Percentiles rank a stretch among this genome's conserved stretches.
phyloP scores from a whole-genome alignment of 306 rosid species.

The Prinsepia uniflora region DNA sequence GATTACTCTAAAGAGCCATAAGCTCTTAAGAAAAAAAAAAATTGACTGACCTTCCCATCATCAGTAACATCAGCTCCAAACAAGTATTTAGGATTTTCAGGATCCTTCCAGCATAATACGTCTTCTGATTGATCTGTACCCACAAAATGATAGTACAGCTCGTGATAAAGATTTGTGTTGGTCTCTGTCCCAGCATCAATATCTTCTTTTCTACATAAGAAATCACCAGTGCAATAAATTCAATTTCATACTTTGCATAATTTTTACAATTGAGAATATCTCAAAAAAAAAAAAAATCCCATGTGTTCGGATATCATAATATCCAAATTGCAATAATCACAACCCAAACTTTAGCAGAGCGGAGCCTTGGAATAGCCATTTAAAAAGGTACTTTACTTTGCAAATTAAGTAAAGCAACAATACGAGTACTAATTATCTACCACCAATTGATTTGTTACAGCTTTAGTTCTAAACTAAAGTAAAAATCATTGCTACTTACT shows the following conservation, averaged over 20 bases:
- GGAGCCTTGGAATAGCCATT: slow-evolving; percentile 2
- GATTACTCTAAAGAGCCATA: slow-evolving; percentile 3
- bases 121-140: slow-evolving; percentile 82
- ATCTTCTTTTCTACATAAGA: slow-evolving; percentile 50
- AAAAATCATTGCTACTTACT: slow-evolving; percentile 39
- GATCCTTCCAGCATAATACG: slow-evolving; percentile 82
- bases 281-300: slow-evolving; percentile 1
- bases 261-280: slow-evolving; percentile 8
- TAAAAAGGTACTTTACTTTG: not conserved
- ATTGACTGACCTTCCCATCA: slow-evolving; percentile 67
- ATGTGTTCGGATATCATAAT: not conserved
- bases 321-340: not conserved
- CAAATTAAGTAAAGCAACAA: not conserved
- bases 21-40: slow-evolving; percentile 16
- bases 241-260: slow-evolving; percentile 3
- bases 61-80: slow-evolving; percentile 61
- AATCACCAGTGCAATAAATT: slow-evolving; percentile 20
- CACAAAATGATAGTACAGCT: slow-evolving; percentile 76
- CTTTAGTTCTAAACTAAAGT: slow-evolving; percentile 1
- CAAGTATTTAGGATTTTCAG: slow-evolving; percentile 66
- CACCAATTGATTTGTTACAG: not conserved
- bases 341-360: not conserved
- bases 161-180: slow-evolving; percentile 63
- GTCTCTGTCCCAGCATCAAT: slow-evolving; percentile 92
- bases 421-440: not conserved